Evolutionary conservation across 2,329 filamentous ascomycete species (phyloP), one percentile per base, ranked within the genome.

Genomic region (Dactylellina parvicollis): DNA sequence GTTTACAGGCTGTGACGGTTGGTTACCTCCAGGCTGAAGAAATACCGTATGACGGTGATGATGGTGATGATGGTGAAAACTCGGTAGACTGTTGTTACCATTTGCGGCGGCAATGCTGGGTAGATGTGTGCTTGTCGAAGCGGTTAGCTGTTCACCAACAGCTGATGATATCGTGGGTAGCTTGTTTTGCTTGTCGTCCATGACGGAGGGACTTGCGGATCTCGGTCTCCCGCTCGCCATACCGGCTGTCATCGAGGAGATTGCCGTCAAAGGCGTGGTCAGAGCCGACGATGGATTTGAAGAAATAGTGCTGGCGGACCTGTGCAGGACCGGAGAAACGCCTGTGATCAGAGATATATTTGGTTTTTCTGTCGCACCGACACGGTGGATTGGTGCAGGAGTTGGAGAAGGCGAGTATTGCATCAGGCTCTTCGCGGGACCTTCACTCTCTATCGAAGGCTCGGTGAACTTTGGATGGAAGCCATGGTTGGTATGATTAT

Each of bases 1-100:
- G 10, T 46, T 74, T 22, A 69, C 46, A 52, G 52, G 32, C 34
- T 67, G 70, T 3, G 62, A 32, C 4, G 24, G 16, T 24, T 57
- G 70, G 40, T 22, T 46, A 8, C 28, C 28, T 12, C 62, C 42
- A 22, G 70, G 70, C 12, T 67, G 70, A 52, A 67, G 55, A 32
- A 69, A 66, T 10, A 56, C 34, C 36, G 57, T 54, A 32, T 56
- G 40, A 26, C 30, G 54, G 14, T 69, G 57, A 26, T 64, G 61
- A 40, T 55, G 64, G 32, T 74, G 64, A 26, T 74, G 64, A 30
- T 74, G 64, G 30, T 74, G 61, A 34, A 69, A 69, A 26, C 62
- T 74, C 20, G 64, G 61, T 8, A 74, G 50, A 26, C 22, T 62
- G 49, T 49, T 74, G 36, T 47, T 26, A 56, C 22, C 42, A 22